phyloP scores from a whole-genome alignment of 2,329 filamentous ascomycete species.

The Sporothrix brunneoviolacea region DNA sequence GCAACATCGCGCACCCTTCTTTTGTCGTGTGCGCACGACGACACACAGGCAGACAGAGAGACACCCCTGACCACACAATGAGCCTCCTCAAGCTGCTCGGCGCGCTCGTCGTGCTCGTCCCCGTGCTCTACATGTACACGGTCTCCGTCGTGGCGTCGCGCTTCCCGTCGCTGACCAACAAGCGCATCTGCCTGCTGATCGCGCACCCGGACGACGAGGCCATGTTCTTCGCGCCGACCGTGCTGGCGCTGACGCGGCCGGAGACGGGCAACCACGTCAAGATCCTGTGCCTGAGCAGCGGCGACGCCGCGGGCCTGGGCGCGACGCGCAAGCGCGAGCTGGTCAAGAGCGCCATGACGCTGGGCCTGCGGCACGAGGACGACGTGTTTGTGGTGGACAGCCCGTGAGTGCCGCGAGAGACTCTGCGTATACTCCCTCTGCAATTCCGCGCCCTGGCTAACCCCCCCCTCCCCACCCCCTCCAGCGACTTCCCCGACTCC shows the following conservation, averaged over 20 bases:
- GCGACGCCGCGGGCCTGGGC: conserved; percentile 83
- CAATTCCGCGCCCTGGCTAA: neutral
- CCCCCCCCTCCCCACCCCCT: conserved; percentile 4
- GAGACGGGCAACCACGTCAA: conserved; percentile 83
- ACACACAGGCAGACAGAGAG: neutral
- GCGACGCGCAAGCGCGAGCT: conserved; percentile 78
- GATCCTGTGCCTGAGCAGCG: conserved; percentile 86
- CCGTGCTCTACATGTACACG: conserved; percentile 48
- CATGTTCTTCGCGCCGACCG: conserved; percentile 95
- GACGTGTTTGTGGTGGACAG: conserved; percentile 85
- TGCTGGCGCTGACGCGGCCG: conserved; percentile 75
- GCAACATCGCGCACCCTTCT: no score
- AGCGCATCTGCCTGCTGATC: conserved; percentile 86
- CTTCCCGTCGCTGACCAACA: conserved; percentile 66
- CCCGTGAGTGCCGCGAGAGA: conserved; percentile 51
- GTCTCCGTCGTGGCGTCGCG: conserved; percentile 39
- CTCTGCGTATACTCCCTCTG: no score
- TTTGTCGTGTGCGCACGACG: no score
- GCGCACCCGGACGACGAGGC: conserved; percentile 98
- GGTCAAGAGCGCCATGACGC: conserved; percentile 65
- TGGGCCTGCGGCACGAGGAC: conserved; percentile 67
- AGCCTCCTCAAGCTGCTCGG: conserved; percentile 21
- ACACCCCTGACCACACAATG: neutral
- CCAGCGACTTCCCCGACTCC: conserved; percentile 72
- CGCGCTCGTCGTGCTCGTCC: conserved; percentile 35